A percentile compares a stretch with the other conserved stretches of the same genome.
Conservation (phyloP, 116 monocot species). For the Papilionanthe hybrid region DNA sequence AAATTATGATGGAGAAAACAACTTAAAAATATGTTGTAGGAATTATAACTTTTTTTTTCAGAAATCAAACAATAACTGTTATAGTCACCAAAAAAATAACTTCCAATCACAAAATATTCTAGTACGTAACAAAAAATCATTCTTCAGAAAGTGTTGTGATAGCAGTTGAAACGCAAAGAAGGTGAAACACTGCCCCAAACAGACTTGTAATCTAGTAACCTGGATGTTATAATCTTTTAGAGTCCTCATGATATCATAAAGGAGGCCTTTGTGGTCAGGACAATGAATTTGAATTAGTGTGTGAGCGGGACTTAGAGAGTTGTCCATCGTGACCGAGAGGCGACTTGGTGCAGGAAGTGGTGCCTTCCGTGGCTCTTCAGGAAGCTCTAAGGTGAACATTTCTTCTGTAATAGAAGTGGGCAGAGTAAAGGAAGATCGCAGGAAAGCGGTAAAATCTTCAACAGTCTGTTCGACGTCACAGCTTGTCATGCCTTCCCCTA, state of each 20-base stretch:
- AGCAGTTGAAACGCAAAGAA: too few species aligned
- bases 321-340: constrained; percentile 61
- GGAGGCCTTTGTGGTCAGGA: constrained; percentile 71
- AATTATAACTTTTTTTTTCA: too few species aligned
- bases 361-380: constrained; percentile 21
- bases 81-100: too few species aligned
- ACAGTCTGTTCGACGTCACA: constrained; percentile 65
- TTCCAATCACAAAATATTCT: too few species aligned
- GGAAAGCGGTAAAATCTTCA: constrained; percentile 31
- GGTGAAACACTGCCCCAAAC: too few species aligned
- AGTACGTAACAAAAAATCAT: too few species aligned
- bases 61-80: too few species aligned
- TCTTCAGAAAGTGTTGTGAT: too few species aligned
- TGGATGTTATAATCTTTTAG: constrained; percentile 89
- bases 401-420: constrained; percentile 51
- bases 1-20: too few species aligned
- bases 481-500: constrained; percentile 53
- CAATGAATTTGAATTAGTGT: constrained; percentile 71
- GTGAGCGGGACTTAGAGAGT: constrained; percentile 67
- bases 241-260: constrained; percentile 87
- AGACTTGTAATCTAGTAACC: constrained; percentile 28
- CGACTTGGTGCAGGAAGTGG: constrained; percentile 6
- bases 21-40: too few species aligned
- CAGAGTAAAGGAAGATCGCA: constrained; percentile 44
- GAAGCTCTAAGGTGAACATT: constrained; percentile 45